Base-by-base conservation (phyloP, 805 yeast species). In the Torulaspora quercuum region DNA sequence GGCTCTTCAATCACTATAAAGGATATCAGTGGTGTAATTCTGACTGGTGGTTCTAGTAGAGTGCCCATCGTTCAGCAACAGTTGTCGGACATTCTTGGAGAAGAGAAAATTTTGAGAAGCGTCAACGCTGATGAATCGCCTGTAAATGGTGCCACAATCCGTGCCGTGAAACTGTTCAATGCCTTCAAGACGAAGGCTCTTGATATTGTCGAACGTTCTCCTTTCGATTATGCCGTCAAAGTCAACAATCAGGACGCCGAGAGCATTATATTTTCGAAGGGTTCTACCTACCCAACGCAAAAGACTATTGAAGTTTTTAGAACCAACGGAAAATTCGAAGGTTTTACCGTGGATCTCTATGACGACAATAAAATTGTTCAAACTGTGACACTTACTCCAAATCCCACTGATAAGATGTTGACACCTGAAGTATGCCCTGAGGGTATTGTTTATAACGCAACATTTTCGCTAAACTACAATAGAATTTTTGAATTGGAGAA, bases 101-200 rank as follows among this genome's bases (percentile, higher is more conserved):
- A 75, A 12, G 80, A 76, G 2, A 56, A 67, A 33, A 68, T 89
- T 25, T 72, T 95, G 14, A 87, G 81, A 59, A 85, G 81, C 34
- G 94, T 92, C 29, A 92, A 92, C 61, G 92, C 98, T 0, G 98
- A 92, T 62, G 98, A 92, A 65, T 80, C 97, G 29, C 86, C 86
- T 35, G 95, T 86, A 9, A 70, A 85, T 50, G 98, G 98, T 33
- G 77, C 94, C 2, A 78, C 95, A n/a, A 66, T 83, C 24, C 74
- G 88, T 46, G 97, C 92, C 13, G 82, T 87, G 25, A 70, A 77
- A 31, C 66, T 86, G 24, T 76, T 87, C n/a, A 72, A 77, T 25
- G 72, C 78, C 50, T 81, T 78, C 59, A 76, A 79, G 48, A 70
- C 83, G 5, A 76, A 76, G 49, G 55, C 58, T 7, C 70, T 86